These are phyloP conservation scores for Cnidoscolus chayamansa DNA, from an alignment of 441 rosid species.

Conservation along the genomic window DNA sequence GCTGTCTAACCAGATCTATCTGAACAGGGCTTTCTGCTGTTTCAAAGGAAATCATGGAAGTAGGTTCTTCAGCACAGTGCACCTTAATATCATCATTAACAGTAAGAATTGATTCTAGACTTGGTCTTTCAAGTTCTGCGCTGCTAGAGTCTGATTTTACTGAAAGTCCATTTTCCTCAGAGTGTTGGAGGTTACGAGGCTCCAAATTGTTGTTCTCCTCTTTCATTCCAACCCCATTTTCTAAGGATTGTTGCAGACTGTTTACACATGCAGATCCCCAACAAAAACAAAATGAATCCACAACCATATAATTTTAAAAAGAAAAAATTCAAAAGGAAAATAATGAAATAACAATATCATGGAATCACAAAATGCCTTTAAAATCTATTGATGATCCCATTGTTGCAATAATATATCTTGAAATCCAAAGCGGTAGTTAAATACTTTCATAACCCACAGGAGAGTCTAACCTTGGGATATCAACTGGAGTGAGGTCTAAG, in stretches of 20 bases:
- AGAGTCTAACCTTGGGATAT: constrained; percentile 65
- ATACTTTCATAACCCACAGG: constrained; percentile 13
- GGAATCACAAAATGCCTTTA: constrained; percentile 16
- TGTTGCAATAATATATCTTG: not conserved
- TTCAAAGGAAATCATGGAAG: constrained; percentile 86
- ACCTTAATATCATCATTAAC: constrained; percentile 35
- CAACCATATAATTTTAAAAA: constrained; percentile 17
- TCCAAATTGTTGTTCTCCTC: constrained; percentile 33
- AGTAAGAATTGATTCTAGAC: constrained; percentile 30
- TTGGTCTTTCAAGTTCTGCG: constrained; percentile 42
- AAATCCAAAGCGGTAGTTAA: constrained; percentile 5
- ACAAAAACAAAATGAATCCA: constrained; percentile 25
- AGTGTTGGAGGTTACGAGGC: constrained; percentile 42
- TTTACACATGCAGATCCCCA: constrained; percentile 26
- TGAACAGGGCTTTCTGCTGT: constrained; percentile 46
- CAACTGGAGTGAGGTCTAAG: constrained; percentile 73
- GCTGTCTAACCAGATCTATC: constrained; percentile 62
- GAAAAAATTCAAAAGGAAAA: not conserved
- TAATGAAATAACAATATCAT: constrained; percentile 14
- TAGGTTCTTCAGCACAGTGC: constrained; percentile 48
- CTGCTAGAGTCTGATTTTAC: constrained; percentile 34
- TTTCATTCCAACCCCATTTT: constrained; percentile 41
- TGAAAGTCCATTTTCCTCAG: constrained; percentile 37
- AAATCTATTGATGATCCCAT: constrained; percentile 6
- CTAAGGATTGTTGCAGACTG: constrained; percentile 47